Percentiles rank a stretch among this genome's conserved stretches.
Evolutionary conservation across 2,329 filamentous ascomycete species (phyloP).

Genomic region (Alternaria triticimaculans): DNA sequence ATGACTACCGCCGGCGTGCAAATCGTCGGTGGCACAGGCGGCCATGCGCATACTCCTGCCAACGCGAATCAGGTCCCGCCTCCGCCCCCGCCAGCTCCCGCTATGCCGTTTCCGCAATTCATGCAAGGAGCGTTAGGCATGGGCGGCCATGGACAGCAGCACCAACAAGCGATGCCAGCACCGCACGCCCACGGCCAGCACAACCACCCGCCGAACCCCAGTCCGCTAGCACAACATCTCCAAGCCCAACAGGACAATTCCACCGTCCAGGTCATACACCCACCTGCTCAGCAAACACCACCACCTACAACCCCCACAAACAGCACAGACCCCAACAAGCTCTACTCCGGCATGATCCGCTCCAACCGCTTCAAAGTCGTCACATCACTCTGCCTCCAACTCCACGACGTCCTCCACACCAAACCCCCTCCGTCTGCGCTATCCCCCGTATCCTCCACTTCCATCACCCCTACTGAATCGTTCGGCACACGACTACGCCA

Average conservation of each 20-base stretch:
- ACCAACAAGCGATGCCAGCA: neutral
- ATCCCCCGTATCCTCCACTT: neutral
- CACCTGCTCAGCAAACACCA: neutral
- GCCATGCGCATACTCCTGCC: slow-evolving; percentile 1
- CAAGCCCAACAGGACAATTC: neutral
- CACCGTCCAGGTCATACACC: neutral
- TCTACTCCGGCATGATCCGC: slow-evolving; percentile 42
- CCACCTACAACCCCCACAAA: neutral
- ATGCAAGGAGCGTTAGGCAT: slow-evolving; percentile 15
- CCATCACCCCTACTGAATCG: neutral
- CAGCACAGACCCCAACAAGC: slow-evolving; percentile 9
- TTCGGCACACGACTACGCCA: neutral
- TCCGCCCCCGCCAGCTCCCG: slow-evolving; percentile 27
- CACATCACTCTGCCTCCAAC: slow-evolving; percentile 42
- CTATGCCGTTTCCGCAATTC: slow-evolving; percentile 32
- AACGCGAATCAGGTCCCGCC: slow-evolving; percentile 14
- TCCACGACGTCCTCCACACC: slow-evolving; percentile 33
- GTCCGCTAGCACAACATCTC: slow-evolving; percentile 22
- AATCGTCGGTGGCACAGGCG: neutral
- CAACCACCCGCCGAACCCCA: slow-evolving; percentile 15
- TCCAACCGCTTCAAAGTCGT: slow-evolving; percentile 47
- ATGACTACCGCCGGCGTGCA: slow-evolving; percentile 18
- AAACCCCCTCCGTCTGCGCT: neutral
- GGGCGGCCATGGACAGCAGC: slow-evolving; percentile 3
- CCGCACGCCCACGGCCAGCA: slow-evolving; percentile 22